Percentiles rank a stretch among this genome's conserved stretches.
phyloP scores from a whole-genome alignment of 148 eudicot genomes.

The Fallopia convolvulus region DNA sequence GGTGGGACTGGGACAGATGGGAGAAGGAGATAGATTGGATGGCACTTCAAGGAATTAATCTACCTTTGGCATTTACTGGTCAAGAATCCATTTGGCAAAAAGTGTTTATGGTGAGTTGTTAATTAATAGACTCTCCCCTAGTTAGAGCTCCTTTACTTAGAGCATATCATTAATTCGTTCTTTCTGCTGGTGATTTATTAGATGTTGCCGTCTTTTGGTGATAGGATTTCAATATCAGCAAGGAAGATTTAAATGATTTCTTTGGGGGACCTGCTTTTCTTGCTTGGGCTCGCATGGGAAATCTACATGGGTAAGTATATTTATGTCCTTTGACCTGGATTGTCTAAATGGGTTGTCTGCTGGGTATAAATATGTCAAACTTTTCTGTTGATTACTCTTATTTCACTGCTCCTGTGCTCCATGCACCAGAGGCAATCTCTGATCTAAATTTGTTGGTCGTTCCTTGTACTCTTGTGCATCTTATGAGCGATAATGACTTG shows the following conservation, averaged over 20 bases:
- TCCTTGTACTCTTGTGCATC: background rate
- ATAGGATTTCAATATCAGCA: conserved; percentile 68
- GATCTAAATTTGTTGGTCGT: background rate
- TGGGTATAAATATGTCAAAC: background rate
- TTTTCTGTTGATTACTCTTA: background rate
- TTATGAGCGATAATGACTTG: background rate
- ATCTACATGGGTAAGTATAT: conserved; percentile 67
- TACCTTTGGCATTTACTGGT: conserved; percentile 93
- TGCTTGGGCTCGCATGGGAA: conserved; percentile 99
- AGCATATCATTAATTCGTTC: background rate
- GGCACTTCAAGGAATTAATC: conserved; percentile 97
- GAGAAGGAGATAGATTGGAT: conserved; percentile 99
- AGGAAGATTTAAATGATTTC: conserved; percentile 63
- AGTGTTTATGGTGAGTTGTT: conserved; percentile 61
- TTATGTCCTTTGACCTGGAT: background rate
- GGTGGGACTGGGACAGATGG: conserved; percentile 99
- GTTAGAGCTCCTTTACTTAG: background rate
- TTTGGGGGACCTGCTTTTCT: conserved; percentile 99
- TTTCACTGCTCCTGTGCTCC: background rate
- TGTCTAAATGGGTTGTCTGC: background rate
- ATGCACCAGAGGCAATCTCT: background rate
- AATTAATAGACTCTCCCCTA: background rate
- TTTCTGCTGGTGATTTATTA: background rate
- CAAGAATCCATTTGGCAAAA: conserved; percentile 99
- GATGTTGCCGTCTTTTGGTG: conserved; percentile 12